Evolutionary conservation across 2,329 filamentous ascomycete genomes (phyloP), one percentile per base, ranked within the genome.

Genomic region (Ilyonectria robusta): DNA sequence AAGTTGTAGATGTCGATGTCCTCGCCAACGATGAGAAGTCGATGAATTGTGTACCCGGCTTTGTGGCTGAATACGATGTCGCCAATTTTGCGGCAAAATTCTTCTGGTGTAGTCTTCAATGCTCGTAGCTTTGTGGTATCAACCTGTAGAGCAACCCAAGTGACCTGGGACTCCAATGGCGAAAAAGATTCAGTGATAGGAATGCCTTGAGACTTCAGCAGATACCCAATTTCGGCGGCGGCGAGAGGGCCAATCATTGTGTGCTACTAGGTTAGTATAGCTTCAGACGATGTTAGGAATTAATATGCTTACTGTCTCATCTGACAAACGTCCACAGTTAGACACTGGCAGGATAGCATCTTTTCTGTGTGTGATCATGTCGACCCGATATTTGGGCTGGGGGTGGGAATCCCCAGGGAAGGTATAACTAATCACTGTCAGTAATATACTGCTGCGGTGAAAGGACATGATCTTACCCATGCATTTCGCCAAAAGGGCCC

Each of bases 41-140:
- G 79, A 61, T 86, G 82, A 53, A 86, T 83, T 47, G 79, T 80
- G 7, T 81, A 81, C 11, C 77, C 77, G 15, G 37, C 58, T 74
- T 86, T 87, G 59, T 81, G 69, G 40, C 75, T 72, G 72, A 81
- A 84, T 6, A 86, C 73, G 1, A 85, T 19, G 46, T 85, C 79
- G 1, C 84, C 85, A 11, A 87, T 72, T 23, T 72, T 72, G 48
- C 78, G 76, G 55, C 77, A 77, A 50, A 87, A 81, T 0, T 81
- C 79, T 19, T 76, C 67, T 0, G 81, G 60, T 1, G 75, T 86
- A 17, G 84, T 86, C 50, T 89, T 85, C 83, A 89, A 84, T 9
- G 84, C 82, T 33, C 86, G 85, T 9, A 91, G 82, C 72, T 86
- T 86, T 6, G 82, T 79, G 1, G 84, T 87, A 73, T 92, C 89